Conservation (phyloP, 2,329 filamentous ascomycete genomes). For the Aspergillus brasiliensis region DNA sequence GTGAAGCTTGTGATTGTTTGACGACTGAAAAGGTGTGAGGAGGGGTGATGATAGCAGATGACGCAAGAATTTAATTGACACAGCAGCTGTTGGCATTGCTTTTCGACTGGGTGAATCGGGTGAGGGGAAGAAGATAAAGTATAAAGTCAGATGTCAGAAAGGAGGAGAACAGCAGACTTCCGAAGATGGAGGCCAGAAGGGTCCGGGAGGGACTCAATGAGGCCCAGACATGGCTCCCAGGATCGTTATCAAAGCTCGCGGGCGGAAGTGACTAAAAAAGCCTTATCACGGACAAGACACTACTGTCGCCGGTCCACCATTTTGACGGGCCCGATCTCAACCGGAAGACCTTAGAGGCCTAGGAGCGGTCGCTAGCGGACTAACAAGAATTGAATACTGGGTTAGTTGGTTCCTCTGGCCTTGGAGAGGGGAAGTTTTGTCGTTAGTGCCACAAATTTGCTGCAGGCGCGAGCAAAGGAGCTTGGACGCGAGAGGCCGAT, state of each 20-base stretch:
- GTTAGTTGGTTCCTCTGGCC: neutral
- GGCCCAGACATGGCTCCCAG: neutral
- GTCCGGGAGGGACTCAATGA: neutral
- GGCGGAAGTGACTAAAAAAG: conserved; percentile 9
- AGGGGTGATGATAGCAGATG: conserved; percentile 15
- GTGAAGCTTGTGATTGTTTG: neutral
- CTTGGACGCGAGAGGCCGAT: neutral
- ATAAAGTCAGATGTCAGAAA: neutral
- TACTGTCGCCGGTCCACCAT: conserved; percentile 8
- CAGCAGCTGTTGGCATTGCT: conserved; percentile 18
- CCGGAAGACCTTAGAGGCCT: neutral
- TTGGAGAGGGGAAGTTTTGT: neutral
- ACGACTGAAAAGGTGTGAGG: neutral
- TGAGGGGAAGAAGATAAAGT: neutral
- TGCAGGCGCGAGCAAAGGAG: neutral
- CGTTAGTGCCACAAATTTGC: neutral
- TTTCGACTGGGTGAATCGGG: neutral
- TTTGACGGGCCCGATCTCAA: neutral
- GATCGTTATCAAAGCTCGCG: conserved; percentile 6
- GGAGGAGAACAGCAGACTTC: neutral
- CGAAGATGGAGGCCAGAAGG: neutral
- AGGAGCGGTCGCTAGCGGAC: neutral
- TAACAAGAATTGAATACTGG: neutral
- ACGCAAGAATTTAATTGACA: conserved; percentile 20
- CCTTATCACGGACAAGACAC: conserved; percentile 8